Evolutionary conservation across 495 filamentous ascomycete genomes (phyloP).

Genomic region (Podospora australis): DNA sequence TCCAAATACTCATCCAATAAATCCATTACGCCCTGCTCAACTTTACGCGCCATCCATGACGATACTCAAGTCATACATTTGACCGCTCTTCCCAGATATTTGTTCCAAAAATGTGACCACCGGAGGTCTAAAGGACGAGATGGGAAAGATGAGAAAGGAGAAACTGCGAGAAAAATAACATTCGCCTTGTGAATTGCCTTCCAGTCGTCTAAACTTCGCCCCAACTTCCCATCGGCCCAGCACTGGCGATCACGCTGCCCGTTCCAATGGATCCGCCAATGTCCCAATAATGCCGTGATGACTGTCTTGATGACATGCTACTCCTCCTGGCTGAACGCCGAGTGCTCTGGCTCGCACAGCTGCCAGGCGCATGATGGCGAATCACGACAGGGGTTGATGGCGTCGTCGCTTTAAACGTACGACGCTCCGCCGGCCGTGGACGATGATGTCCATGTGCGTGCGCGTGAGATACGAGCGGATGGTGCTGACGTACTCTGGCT

Average conservation of each 20-base stretch:
- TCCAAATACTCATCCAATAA: constrained; percentile 7
- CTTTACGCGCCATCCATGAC: constrained; percentile 13
- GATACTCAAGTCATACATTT: constrained; percentile 19
- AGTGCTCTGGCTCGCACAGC: constrained; percentile 77
- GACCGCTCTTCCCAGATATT: not conserved
- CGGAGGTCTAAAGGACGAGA: not conserved
- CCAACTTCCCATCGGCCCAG: constrained; percentile 64
- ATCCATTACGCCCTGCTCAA: constrained; percentile 9
- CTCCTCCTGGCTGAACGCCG: constrained; percentile 53
- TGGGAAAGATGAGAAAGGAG: not conserved
- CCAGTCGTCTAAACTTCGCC: constrained; percentile 53
- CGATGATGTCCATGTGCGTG: constrained; percentile 30
- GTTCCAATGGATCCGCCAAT: constrained; percentile 71
- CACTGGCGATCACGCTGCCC: constrained; percentile 58
- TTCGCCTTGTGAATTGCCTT: not conserved
- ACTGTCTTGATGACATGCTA: constrained; percentile 58
- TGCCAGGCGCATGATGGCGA: constrained; percentile 52
- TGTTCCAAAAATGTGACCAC: not conserved
- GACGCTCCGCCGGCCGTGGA: constrained; percentile 42
- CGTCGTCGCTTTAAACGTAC: constrained; percentile 45
- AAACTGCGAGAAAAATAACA: no score
- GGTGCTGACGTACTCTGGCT: constrained; percentile 75
- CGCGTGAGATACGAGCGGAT: constrained; percentile 62
- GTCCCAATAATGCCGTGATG: constrained; percentile 69
- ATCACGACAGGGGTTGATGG: constrained; percentile 41